phyloP scores from a whole-genome alignment of 176 grass and related monocot genomes.

The Themeda triandra region DNA sequence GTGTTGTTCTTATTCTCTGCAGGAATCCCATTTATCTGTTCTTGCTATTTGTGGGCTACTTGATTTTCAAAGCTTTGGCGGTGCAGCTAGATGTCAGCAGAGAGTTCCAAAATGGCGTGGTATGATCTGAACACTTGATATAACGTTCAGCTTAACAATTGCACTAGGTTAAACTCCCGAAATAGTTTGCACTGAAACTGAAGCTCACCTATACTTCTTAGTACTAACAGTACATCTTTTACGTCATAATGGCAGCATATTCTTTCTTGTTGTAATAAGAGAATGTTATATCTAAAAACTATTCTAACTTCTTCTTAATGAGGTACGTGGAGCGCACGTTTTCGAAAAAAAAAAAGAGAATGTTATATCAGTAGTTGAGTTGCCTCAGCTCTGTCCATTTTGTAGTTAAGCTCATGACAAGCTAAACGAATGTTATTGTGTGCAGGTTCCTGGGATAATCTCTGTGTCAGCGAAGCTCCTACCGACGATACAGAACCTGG shows the following conservation, averaged over 20 bases:
- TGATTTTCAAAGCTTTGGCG: conserved; percentile 65
- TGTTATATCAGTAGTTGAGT: not conserved
- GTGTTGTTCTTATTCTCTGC: conserved; percentile 29
- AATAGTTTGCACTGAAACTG: not conserved
- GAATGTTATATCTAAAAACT: too few species aligned
- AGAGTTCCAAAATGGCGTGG: conserved; percentile 76
- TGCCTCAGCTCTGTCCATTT: not conserved
- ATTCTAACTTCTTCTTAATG: too few species aligned
- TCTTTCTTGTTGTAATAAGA: not conserved
- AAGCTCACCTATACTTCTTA: not conserved
- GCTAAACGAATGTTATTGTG: not conserved
- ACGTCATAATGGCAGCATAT: not conserved
- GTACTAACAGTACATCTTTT: not conserved
- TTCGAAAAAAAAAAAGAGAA: too few species aligned
- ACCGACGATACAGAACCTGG: conserved; percentile 61
- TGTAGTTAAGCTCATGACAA: not conserved
- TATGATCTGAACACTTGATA: conserved; percentile 41
- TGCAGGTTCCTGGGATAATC: conserved; percentile 73
- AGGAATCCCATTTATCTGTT: conserved; percentile 88
- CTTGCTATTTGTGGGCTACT: conserved; percentile 72
- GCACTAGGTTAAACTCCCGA: not conserved
- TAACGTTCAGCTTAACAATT: not conserved
- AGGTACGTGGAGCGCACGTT: too few species aligned
- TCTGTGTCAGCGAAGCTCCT: conserved; percentile 66
- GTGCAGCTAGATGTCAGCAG: conserved; percentile 70